A percentile compares a stretch with the other conserved stretches of the same genome.
Evolutionary conservation across 805 yeast species (phyloP).

Genomic region (Hanseniaspora guilliermondii): DNA sequence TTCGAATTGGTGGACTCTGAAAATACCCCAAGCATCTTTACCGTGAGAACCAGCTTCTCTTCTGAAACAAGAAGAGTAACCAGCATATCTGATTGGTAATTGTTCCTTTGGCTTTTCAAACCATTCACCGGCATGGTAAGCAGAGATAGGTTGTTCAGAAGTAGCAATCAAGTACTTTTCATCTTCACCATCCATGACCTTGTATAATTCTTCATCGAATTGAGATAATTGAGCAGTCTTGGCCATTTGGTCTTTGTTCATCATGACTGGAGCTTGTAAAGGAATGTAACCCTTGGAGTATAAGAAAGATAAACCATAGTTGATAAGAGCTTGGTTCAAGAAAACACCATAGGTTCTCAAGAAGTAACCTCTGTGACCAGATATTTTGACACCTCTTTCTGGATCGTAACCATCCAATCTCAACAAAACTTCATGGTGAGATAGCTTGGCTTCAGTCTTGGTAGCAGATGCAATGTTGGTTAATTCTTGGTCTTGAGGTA

Average conservation of each 20-base stretch:
- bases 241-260: constrained; percentile 99
- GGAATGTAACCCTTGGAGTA: constrained; percentile 70
- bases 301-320: constrained; percentile 83
- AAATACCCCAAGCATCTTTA: constrained; percentile 99
- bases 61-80: constrained; percentile 96
- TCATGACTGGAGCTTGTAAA: constrained; percentile 97
- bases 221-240: constrained; percentile 96
- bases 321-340: constrained; percentile 93
- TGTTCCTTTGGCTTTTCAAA: constrained; percentile 95
- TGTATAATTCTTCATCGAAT: constrained; percentile 95
- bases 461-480: constrained; percentile 65
- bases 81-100: constrained; percentile 92
- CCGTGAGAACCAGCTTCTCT: constrained; percentile 99
- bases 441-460: constrained; percentile 60
- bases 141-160: constrained; percentile 97
- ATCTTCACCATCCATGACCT: constrained; percentile 92
- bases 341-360: constrained; percentile 91
- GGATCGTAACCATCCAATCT: constrained; percentile 97
- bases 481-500: constrained; percentile 33
- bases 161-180: constrained; percentile 97
- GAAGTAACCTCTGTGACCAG: constrained; percentile 98
- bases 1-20: constrained; percentile 97
- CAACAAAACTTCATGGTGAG: constrained; percentile 89
- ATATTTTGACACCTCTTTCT: constrained; percentile 93
- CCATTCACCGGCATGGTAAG: constrained; percentile 96